Evolutionary conservation across 2,329 filamentous ascomycete species (phyloP).

Genomic region (Seiridium unicorne): DNA sequence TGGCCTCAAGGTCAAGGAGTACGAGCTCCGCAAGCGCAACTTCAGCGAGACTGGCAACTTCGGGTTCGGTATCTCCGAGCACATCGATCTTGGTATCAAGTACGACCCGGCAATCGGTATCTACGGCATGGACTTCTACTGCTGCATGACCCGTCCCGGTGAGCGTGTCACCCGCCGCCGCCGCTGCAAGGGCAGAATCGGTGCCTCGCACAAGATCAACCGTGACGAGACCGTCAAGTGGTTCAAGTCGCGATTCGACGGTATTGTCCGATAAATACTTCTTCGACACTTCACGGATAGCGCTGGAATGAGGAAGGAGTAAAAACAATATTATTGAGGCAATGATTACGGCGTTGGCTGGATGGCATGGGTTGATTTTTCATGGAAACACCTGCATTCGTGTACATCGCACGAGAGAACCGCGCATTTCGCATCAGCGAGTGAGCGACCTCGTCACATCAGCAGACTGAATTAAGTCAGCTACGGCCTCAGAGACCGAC

Average conservation of each 20-base stretch:
- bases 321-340: constrained; percentile 20
- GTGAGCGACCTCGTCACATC: constrained; percentile 26
- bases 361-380: constrained; percentile 34
- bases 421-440: constrained; percentile 31
- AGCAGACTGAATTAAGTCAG: constrained; percentile 59
- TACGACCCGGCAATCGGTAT: constrained; percentile 98
- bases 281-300: constrained; percentile 12
- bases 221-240: constrained; percentile 95
- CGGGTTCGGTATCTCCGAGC: constrained; percentile 99
- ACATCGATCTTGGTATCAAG: constrained; percentile 99
- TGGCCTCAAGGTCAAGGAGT: constrained; percentile 99
- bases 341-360: constrained; percentile 33
- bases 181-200: constrained; percentile 83
- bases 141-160: constrained; percentile 99
- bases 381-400: constrained; percentile 36
- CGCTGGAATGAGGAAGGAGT: constrained; percentile 19
- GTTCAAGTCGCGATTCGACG: constrained; percentile 90
- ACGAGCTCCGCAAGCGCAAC: constrained; percentile 99
- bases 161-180: constrained; percentile 96
- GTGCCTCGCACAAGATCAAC: constrained; percentile 88
- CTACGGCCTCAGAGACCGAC: constrained; percentile 73
- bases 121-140: constrained; percentile 99
- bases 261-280: constrained; percentile 89
- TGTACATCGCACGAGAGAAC: constrained; percentile 36
- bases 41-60: constrained; percentile 99